Evolutionary conservation across 2,329 filamentous ascomycete species (phyloP).

Genomic region (Alternaria panax): DNA sequence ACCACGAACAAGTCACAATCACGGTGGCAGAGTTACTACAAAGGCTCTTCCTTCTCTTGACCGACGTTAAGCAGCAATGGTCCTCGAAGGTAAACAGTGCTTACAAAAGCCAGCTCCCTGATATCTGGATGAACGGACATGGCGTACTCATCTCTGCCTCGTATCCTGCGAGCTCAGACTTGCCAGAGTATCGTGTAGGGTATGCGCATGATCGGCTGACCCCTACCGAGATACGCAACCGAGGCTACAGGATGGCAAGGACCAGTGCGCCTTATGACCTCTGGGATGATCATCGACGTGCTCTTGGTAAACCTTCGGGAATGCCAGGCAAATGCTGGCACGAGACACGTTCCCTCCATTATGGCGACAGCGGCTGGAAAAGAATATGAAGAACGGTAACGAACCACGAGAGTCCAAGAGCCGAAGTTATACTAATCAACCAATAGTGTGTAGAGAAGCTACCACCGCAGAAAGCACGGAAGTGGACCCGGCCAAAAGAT

Average conservation of each 20-base stretch:
- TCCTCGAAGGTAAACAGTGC: background rate
- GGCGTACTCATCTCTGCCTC: background rate
- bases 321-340: background rate
- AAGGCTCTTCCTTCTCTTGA: background rate
- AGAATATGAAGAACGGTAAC: no score
- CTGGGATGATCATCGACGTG: no score
- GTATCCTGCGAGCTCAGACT: background rate
- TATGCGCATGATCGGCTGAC: background rate
- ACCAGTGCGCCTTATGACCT: no score
- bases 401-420: no score
- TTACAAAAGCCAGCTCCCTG: background rate
- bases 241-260: background rate
- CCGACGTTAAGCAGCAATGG: background rate
- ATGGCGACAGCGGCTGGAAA: background rate
- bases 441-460: no score
- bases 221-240: background rate
- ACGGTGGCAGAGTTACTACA: background rate
- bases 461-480: no score
- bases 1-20: background rate
- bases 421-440: no score
- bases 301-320: rapidly evolving
- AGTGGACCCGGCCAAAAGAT: no score
- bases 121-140: background rate
- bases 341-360: rapidly evolving
- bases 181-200: background rate